phyloP scores from a whole-genome alignment of 1,139 yeast species.

The Saccharomyces hybrid region DNA sequence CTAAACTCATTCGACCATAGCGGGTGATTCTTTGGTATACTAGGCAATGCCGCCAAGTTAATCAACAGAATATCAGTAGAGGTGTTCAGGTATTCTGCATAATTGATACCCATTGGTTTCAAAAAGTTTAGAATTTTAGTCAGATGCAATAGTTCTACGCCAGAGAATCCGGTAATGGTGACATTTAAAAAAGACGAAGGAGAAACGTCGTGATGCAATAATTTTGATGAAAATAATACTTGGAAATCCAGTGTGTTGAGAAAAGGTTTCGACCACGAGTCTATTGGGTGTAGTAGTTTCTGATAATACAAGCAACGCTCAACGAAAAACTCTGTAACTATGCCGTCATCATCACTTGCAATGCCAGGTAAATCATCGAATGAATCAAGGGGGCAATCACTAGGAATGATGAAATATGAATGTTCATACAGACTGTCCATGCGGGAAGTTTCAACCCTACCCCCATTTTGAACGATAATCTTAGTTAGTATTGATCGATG shows the following conservation, averaged over 20 bases:
- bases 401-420: slow-evolving; percentile 17
- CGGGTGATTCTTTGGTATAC: slow-evolving; percentile 28
- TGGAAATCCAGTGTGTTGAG: slow-evolving; percentile 35
- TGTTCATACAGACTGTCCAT: not conserved
- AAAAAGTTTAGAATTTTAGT: slow-evolving; percentile 51
- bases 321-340: slow-evolving; percentile 75
- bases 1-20: slow-evolving; percentile 28
- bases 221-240: slow-evolving; percentile 12
- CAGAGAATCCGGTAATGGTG: slow-evolving; percentile 73
- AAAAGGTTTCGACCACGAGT: slow-evolving; percentile 69
- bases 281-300: slow-evolving; percentile 38
- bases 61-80: slow-evolving; percentile 58
- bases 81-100: slow-evolving; percentile 45
- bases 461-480: slow-evolving; percentile 25
- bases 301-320: slow-evolving; percentile 69
- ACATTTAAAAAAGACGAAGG: slow-evolving; percentile 36
- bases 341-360: not conserved
- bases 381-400: slow-evolving; percentile 13
- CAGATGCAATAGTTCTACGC: slow-evolving; percentile 71
- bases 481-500: slow-evolving; percentile 18
- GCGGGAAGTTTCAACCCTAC: slow-evolving; percentile 6
- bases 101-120: slow-evolving; percentile 39
- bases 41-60: slow-evolving; percentile 39
- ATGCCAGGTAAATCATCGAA: slow-evolving; percentile 3
- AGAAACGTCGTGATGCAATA: slow-evolving; percentile 13